Base-by-base conservation (phyloP, 1,284 basidiomycete genomes). In the Violaceomyces palustris region DNA sequence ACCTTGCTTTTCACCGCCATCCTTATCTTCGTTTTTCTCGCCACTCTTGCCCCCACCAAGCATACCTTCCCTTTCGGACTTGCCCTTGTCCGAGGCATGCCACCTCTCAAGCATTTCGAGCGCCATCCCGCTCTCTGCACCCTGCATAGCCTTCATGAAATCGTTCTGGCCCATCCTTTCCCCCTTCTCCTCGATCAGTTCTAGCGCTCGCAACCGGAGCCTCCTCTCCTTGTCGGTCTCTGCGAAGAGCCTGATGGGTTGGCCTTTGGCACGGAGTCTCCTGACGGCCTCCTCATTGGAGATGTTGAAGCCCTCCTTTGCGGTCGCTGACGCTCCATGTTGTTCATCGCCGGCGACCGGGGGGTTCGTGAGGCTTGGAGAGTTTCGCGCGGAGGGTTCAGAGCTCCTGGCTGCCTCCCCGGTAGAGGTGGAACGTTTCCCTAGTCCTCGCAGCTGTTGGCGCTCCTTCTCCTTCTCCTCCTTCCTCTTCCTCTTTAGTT, bases 161-260 rank as follows among this genome's bases (percentile, higher is more conserved):
- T 97, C 94, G 70, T 97, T 68, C 42, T 67, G 67, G 19, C 68
- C 64, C 21, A 50, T n/a, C 11, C 46, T 34, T 26, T 48, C 35
- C n/a, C 59, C 37, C 42, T 58, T 59, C 38, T 63, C 61, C 37
- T 71, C 92, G 50, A 94, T 86, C 36, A 99, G 80, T 74, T 99
- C 93, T 12, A 98, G 77, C 0, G 93, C 91, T 44, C 93, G 83
- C 19, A 99, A 75, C 14, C 94, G 83, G 19, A 97, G 76, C 29
- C 91, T 79, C 8, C 93, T 80, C 36, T 97, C 94, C 75, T 89
- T 88, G 77, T 98, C 93, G 0, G 85, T 83, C 74, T 99, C 94
- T 31, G 85, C 94, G 69, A 99, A 99, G 2, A 98, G 78, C 8
- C 90, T 82, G 52, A 98, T 88, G 2, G 94, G 94, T 71, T 98